These are phyloP conservation scores for Geranium brycei DNA, from an alignment of 345 rosid species.

Conservation along the genomic window DNA sequence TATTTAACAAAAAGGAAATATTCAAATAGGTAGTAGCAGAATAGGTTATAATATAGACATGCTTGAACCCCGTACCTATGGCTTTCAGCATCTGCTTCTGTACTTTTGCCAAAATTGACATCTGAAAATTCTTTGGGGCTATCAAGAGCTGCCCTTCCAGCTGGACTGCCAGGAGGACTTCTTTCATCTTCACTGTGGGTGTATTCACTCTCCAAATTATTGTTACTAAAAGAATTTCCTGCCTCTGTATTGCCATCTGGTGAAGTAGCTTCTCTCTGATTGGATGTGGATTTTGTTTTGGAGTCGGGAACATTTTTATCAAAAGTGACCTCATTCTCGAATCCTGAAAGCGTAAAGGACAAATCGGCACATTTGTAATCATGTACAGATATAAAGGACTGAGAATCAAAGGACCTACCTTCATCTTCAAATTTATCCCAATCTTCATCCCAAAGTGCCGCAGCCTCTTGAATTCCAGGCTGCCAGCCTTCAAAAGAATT, in stretches of 20 bases:
- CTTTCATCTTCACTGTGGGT: conserved; percentile 75
- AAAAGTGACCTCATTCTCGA: conserved; percentile 61
- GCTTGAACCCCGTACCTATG: conserved; percentile 27
- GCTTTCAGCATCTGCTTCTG: conserved; percentile 46
- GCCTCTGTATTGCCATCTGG: conserved; percentile 45
- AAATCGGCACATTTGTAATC: not conserved
- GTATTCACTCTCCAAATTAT: conserved; percentile 42
- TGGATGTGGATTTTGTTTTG: conserved; percentile 24
- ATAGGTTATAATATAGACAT: not conserved
- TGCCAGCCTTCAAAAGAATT: conserved; percentile 60
- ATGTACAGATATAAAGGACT: not conserved
- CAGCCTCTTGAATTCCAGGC: conserved; percentile 85
- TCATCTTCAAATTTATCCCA: conserved; percentile 99
- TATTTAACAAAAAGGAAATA: not conserved
- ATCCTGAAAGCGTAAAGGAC: conserved; percentile 40
- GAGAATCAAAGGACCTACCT: conserved; percentile 26
- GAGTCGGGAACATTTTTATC: conserved; percentile 30
- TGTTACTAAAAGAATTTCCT: conserved; percentile 29
- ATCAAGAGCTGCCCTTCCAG: conserved; percentile 45
- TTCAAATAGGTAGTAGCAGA: not conserved
- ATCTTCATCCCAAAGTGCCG: conserved; percentile 92
- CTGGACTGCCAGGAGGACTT: conserved; percentile 78
- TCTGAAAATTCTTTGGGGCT: conserved; percentile 51
- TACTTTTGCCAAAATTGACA: conserved; percentile 39
- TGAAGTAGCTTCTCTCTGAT: conserved; percentile 36